Base-by-base conservation (phyloP, 2,329 filamentous ascomycete species). In the Leptographium wingfieldii region DNA sequence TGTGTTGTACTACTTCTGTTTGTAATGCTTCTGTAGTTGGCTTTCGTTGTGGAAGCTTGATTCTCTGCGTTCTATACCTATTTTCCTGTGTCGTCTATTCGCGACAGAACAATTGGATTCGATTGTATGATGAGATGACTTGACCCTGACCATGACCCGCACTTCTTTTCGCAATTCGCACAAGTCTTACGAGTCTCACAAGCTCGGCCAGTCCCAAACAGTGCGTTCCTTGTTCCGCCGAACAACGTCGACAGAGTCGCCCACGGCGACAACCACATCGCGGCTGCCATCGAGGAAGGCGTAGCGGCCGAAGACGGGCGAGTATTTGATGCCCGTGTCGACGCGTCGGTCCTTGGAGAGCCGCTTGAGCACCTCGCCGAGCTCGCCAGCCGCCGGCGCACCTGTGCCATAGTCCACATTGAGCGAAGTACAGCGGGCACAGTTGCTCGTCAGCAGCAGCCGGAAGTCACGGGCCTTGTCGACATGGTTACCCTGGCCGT, bases 331-430 rank as follows among this genome's bases (percentile, higher is more conserved):
- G 0, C 87, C 87, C n/a, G 69, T 64, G 67, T 92, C 87, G 7
- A 91, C 85, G 60, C 87, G 78, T 25, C 88, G 77, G 70, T 90
- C 85, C 57, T 76, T 79, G 78, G 84, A 84, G 66, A 92, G 72
- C 66, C 84, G 83, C 74, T 89, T 90, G 63, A 90, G 73, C 19
- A 88, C 77, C 48, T 73, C 74, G n/a, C 83, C 85, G 43, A 73
- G 70, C 66, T 83, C 80, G 2, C 81, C 82, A 1, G 73, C 72
- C 0, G 79, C 82, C 51, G 75, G 73, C 56, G 77, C 78, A 7
- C 87, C 87, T 0, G 83, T 88, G 27, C 73, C 68, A 68, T 87
- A 88, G 72, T 90, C 84, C 61, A 91, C 80, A 70, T 89, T 90
- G 63, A 90, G 73, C 62, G 84, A 87, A 35, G 76, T 73, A 70